These are phyloP conservation scores for Lodderomyces margitis DNA, from an alignment of 1,139 yeast genomes.

Conservation along the genomic window DNA sequence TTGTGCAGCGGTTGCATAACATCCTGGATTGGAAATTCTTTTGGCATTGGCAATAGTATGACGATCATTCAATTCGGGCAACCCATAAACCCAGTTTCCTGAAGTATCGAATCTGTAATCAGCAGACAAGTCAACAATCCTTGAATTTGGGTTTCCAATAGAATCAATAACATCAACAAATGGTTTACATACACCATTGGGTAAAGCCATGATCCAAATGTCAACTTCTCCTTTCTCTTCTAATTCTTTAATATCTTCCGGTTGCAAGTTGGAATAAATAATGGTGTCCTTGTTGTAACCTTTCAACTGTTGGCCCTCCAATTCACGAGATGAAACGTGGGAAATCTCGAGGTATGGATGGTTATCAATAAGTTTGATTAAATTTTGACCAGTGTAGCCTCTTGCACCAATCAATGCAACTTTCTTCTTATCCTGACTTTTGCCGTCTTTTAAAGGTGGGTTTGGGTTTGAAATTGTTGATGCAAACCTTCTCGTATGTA, in stretches of 20 bases:
- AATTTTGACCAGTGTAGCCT: constrained; percentile 94
- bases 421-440: constrained; percentile 57
- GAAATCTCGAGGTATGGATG: constrained; percentile 87
- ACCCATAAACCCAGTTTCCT: constrained; percentile 88
- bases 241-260: constrained; percentile 77
- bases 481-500: constrained; percentile 29
- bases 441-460: constrained; percentile 65
- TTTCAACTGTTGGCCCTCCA: constrained; percentile 78
- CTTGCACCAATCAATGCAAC: constrained; percentile 98
- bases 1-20: constrained; percentile 98
- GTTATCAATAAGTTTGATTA: constrained; percentile 78
- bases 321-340: constrained; percentile 94
- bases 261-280: constrained; percentile 78
- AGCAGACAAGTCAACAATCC: constrained; percentile 89
- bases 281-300: constrained; percentile 84
- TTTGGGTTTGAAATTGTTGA: constrained; percentile 56
- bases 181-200: constrained; percentile 97
- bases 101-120: constrained; percentile 91
- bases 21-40: constrained; percentile 94
- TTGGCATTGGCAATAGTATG: constrained; percentile 64
- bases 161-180: constrained; percentile 90
- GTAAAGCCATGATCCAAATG: constrained; percentile 98
- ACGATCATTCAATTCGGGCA: constrained; percentile 80
- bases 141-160: constrained; percentile 57
- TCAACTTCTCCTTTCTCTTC: constrained; percentile 81